A percentile compares a stretch with the other conserved stretches of the same genome.
Evolutionary conservation across 129 eudicot genomes (phyloP).

Genomic region (Flaveria robusta): DNA sequence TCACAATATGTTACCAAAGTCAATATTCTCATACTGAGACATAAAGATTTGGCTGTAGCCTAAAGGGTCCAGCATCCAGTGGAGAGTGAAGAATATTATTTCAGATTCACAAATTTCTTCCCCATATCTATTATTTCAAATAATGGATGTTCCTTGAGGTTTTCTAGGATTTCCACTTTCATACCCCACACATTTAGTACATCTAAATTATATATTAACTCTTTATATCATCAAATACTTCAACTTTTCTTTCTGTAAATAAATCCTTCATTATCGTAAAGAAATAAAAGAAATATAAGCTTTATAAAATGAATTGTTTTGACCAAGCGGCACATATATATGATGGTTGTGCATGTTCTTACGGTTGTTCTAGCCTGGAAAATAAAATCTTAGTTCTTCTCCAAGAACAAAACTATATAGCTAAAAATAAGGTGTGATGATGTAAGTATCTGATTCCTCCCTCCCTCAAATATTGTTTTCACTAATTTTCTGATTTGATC

Average conservation of each 20-base stretch:
- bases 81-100: constrained; percentile 35
- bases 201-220: background rate
- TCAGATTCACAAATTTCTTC: constrained; percentile 40
- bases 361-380: background rate
- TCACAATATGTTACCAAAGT: constrained; percentile 33
- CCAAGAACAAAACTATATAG: no score
- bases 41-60: constrained; percentile 40
- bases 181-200: constrained; percentile 21
- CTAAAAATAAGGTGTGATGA: no score
- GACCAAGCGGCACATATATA: background rate
- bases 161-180: constrained; percentile 20
- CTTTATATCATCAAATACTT: background rate
- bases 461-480: no score
- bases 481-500: no score
- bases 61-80: constrained; percentile 38
- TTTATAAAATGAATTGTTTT: background rate
- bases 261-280: background rate
- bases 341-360: background rate
- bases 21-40: constrained; percentile 46
- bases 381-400: background rate
- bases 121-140: constrained; percentile 33
- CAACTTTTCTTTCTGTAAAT: background rate
- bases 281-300: background rate
- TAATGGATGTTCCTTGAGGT: constrained; percentile 35
- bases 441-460: no score